Evolutionary conservation across 2,329 filamentous ascomycete genomes (phyloP).

Genomic region (Microdochium trichocladiopsis): DNA sequence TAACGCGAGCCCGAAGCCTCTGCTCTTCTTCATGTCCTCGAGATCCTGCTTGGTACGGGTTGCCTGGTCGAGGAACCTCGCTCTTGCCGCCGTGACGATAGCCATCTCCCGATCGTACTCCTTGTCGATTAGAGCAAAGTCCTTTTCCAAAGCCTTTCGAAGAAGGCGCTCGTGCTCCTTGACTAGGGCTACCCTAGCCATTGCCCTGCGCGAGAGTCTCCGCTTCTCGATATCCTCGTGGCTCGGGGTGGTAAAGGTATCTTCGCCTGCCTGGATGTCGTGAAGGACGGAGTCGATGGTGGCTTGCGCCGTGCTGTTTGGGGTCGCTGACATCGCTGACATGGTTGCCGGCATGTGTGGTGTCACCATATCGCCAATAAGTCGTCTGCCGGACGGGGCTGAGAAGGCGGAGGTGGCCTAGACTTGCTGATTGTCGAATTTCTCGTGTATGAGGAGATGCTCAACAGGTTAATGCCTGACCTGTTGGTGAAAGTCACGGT

Average conservation of each 20-base stretch:
- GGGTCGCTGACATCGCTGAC: too few species aligned
- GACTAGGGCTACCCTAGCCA: neutral
- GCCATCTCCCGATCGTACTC: neutral
- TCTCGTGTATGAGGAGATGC: too few species aligned
- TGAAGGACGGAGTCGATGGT: neutral
- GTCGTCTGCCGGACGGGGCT: too few species aligned
- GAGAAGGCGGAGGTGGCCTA: too few species aligned
- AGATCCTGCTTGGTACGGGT: neutral
- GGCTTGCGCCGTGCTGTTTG: too few species aligned
- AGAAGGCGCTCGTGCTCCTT: neutral
- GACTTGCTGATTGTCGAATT: too few species aligned
- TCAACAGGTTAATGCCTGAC: too few species aligned
- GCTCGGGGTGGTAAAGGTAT: neutral
- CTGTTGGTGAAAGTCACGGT: too few species aligned
- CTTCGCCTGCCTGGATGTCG: neutral
- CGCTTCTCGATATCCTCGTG: neutral
- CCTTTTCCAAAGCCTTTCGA: neutral
- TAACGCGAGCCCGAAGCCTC: neutral
- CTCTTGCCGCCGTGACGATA: neutral
- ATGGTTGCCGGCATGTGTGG: too few species aligned
- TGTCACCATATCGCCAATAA: too few species aligned
- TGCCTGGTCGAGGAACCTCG: neutral
- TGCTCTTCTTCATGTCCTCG: neutral
- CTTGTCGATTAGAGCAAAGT: neutral
- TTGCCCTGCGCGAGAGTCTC: neutral